These are phyloP conservation scores for Syzygium grande DNA, from an alignment of 345 rosid species.

Conservation along the genomic window DNA sequence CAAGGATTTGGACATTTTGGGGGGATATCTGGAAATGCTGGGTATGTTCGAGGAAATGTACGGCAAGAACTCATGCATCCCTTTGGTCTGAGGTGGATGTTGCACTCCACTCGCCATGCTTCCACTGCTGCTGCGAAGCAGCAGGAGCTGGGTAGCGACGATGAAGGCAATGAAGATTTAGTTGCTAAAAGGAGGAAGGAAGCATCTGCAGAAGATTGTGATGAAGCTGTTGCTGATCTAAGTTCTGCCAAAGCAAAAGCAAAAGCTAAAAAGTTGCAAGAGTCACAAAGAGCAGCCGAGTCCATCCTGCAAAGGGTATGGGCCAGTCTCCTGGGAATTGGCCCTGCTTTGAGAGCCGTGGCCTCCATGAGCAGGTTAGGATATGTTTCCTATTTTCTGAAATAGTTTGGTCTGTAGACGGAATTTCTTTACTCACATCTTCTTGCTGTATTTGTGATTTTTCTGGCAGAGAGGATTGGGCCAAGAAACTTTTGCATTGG, in stretches of 20 bases:
- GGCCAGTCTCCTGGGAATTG: constrained; percentile 38
- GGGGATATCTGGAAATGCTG: constrained; percentile 11
- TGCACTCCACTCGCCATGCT: constrained; percentile 27
- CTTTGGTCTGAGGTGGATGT: constrained; percentile 21
- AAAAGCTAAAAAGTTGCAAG: constrained; percentile 50
- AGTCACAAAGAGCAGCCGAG: constrained; percentile 30
- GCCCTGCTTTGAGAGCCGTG: constrained; percentile 64
- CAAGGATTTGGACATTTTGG: constrained; percentile 12
- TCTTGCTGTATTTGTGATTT: neutral
- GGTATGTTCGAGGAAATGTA: constrained; percentile 15
- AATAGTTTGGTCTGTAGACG: neutral
- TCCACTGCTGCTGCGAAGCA: constrained; percentile 55
- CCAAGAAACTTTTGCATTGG: constrained; percentile 53
- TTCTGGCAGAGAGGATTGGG: constrained; percentile 65
- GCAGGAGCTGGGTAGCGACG: constrained; percentile 44
- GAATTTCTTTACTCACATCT: neutral
- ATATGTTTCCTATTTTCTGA: neutral
- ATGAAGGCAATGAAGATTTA: constrained; percentile 38
- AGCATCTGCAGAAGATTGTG: constrained; percentile 74
- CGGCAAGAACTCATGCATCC: constrained; percentile 16
- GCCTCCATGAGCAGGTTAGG: constrained; percentile 81
- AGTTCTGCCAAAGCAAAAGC: constrained; percentile 61
- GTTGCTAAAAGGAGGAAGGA: constrained; percentile 42
- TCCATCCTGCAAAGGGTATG: constrained; percentile 34
- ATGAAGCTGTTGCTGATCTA: constrained; percentile 65